Conservation (phyloP, 106 monocot species). For the Triglochin maritima region DNA sequence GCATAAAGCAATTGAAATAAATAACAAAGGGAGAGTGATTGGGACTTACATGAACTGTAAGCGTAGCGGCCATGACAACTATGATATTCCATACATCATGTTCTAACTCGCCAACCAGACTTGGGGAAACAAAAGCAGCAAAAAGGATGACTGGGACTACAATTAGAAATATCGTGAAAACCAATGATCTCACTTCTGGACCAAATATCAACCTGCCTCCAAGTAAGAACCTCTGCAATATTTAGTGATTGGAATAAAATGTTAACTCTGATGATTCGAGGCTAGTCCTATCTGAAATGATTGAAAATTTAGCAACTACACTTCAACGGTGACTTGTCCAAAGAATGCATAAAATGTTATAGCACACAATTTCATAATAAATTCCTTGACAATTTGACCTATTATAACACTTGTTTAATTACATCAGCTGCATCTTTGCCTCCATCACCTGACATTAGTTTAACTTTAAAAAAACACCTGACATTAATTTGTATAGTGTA, state of each 20-base stretch:
- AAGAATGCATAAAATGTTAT: no score
- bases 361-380: no score
- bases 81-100: conserved; percentile 33
- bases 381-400: no score
- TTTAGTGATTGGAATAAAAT: not conserved
- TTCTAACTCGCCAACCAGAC: conserved; percentile 30
- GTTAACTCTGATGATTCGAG: not conserved
- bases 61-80: conserved; percentile 28
- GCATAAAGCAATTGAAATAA: not conserved
- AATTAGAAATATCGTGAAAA: conserved; percentile 51
- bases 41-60: conserved; percentile 46
- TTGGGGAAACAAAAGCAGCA: conserved; percentile 38
- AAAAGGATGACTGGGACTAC: conserved; percentile 55
- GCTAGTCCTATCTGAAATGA: no score
- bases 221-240: conserved; percentile 56
- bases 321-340: no score
- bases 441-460: no score
- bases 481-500: no score
- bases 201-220: conserved; percentile 83
- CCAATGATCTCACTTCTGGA: conserved; percentile 62
- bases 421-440: no score
- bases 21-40: not conserved
- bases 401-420: no score
- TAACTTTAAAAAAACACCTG: no score
- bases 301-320: no score